Conservation (phyloP, 345 rosid genomes). For the Mercurialis annua region DNA sequence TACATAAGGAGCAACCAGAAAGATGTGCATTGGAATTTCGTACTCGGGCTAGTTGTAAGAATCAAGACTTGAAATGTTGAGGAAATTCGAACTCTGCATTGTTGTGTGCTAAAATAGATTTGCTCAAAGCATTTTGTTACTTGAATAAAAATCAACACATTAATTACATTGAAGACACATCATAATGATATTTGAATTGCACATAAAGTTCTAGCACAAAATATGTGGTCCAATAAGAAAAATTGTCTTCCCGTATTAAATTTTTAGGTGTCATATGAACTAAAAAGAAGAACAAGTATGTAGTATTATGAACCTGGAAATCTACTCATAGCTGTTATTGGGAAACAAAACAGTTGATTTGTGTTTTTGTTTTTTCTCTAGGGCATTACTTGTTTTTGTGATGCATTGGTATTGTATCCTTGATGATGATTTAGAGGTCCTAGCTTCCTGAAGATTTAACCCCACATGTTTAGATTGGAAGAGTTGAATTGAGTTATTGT, state of each 20-base stretch:
- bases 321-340: background rate
- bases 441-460: too few relatives aligned
- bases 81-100: too few relatives aligned
- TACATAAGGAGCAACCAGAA: background rate
- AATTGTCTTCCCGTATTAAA: background rate
- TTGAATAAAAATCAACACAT: background rate
- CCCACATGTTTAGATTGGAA: too few relatives aligned
- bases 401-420: too few relatives aligned
- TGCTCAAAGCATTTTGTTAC: too few relatives aligned
- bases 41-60: background rate
- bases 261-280: background rate
- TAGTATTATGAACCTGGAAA: too few relatives aligned
- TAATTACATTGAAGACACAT: background rate
- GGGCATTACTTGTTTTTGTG: slow-evolving; percentile 1
- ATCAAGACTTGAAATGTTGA: background rate
- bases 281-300: background rate
- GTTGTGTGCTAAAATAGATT: too few relatives aligned
- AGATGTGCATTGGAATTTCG: background rate
- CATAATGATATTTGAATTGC: background rate
- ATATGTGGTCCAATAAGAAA: background rate
- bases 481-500: too few relatives aligned
- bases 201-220: background rate
- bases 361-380: background rate
- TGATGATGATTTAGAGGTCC: too few relatives aligned
- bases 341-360: background rate